Base-by-base conservation (phyloP, 2,329 filamentous ascomycete genomes). In the Incumbomyces delicatus region DNA sequence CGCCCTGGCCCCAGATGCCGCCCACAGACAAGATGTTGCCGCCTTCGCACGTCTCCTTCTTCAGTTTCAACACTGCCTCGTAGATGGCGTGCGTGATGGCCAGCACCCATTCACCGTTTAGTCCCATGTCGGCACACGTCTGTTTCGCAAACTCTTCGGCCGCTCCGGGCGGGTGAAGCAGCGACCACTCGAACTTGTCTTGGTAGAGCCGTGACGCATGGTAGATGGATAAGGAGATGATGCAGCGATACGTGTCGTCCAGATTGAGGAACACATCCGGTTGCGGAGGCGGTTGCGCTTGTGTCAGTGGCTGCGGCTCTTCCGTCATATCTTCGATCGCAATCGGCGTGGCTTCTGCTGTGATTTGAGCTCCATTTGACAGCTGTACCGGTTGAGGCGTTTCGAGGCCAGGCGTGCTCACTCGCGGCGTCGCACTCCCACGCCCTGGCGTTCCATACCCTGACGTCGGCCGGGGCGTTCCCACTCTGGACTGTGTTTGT, bases 131-230 rank as follows among this genome's bases (percentile, higher is more conserved):
- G 22, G 87, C 85, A 62, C 92, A 96, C 0, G 92, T 96, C 54
- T 87, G 80, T 61, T 87, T 87, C 30, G 92, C 89, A 63, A 96
- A 96, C 11, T 83, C 80, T 64, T 98, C 90, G 0, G 92, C 87
- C 35, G 90, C 88, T 17, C 90, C 90, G 1, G 88, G 85, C 2
- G 89, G 88, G 59, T 96, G 89, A 14, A 95, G 73, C 16, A 98
- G 72, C 4, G 90, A 96, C 90, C 90, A 96, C 63, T 96, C 90
- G 54, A 98, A 96, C 61, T 89, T 95, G 72, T 98, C 92, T 2
- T 87, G 94, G 65, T 95, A 96, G 11, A 96, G 76, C 57, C 85
- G 82, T 47, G 94, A 94, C 44, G 88, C 82, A 17, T 96, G 75
- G 60, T 95, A 95, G 59, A 98, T 85, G 61, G 85, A 95, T 37